Base-by-base conservation (phyloP, 2,329 filamentous ascomycete genomes). In the Aspergillus tamarii region DNA sequence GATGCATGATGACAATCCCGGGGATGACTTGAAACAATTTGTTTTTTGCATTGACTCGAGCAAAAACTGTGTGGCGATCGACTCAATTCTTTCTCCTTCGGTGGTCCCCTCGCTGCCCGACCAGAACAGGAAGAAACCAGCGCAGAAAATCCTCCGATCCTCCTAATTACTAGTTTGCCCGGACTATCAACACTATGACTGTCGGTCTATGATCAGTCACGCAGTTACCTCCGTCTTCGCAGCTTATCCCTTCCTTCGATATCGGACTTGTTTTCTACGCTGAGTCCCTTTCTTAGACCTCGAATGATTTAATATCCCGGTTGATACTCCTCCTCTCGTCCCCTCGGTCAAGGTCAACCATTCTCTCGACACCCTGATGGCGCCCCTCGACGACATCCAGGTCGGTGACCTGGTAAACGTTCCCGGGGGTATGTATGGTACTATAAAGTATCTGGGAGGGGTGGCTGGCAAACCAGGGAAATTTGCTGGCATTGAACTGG, bases 401-500 rank as follows among this genome's bases (percentile, higher is more conserved):
- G 84, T 95, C 46, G 94, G 94, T 69, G 94, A 97, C 75, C 78
- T 84, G 39, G 94, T 97, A 66, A 94, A 97, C 70, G 94, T 97
- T 54, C 94, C 94, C 1, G 95, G 95, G 48, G 92, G 90, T 76
- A 97, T 99, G 93, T 84, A 90, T 69, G 95, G 95, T 56, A 91
- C 88, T 2, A 89, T 98, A 69, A 94, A 91, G 76, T 99, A 97
- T 75, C 84, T 98, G 66, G 95, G 95, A 52, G 84, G 84, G 45
- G 94, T 99, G 46, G 87, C 89, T 70, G 94, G 94, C 67, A 97
- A 97, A 83, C 93, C 91, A 70, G 95, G 95, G 57, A 87, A 87
- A 23, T 99, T 99, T 83, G 93, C 92, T 36, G 95, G 95, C 53
- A 92, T 99, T 41, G 95, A 99, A 79, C 84, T 99, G 67, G 88